Evolutionary conservation across 2,329 filamentous ascomycete species (phyloP).

Genomic region (Penicillium sp.): DNA sequence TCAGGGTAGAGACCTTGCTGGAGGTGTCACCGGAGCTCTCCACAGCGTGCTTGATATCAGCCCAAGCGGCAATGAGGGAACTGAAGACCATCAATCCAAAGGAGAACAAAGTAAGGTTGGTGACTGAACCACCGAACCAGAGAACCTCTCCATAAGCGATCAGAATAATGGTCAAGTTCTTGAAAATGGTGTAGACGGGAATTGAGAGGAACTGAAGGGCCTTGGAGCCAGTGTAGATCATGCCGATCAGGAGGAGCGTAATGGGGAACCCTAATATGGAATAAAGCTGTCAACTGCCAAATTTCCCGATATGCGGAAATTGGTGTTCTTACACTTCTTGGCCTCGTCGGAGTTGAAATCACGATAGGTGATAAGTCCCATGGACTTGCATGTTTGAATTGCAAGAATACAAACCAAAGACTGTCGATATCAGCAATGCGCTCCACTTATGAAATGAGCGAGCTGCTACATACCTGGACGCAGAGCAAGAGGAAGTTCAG

Average conservation of each 20-base stretch:
- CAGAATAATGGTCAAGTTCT: constrained; percentile 98
- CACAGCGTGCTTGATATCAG: constrained; percentile 86
- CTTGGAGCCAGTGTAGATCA: constrained; percentile 98
- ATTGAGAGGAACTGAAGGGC: constrained; percentile 95
- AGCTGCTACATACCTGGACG: constrained; percentile 70
- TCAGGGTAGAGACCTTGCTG: constrained; percentile 80
- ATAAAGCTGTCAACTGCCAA: not conserved
- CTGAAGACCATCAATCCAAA: constrained; percentile 97
- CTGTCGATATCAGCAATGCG: constrained; percentile 48
- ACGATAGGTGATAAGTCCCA: constrained; percentile 76
- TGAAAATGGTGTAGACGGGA: constrained; percentile 99
- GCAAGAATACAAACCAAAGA: constrained; percentile 83
- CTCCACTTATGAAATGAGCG: not conserved
- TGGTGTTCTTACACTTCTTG: constrained; percentile 71
- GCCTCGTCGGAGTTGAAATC: constrained; percentile 87
- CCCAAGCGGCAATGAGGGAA: constrained; percentile 93
- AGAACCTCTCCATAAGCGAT: constrained; percentile 98
- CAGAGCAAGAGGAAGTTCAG: constrained; percentile 93
- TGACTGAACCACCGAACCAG: constrained; percentile 95
- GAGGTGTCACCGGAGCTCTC: constrained; percentile 66
- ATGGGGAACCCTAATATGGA: constrained; percentile 79
- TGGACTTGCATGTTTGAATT: constrained; percentile 77
- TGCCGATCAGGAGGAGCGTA: constrained; percentile 90
- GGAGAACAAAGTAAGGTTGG: constrained; percentile 80
- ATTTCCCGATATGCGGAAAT: not conserved